phyloP scores from a whole-genome alignment of 164 flowering plant species.

The Kingdonia uniflora region DNA sequence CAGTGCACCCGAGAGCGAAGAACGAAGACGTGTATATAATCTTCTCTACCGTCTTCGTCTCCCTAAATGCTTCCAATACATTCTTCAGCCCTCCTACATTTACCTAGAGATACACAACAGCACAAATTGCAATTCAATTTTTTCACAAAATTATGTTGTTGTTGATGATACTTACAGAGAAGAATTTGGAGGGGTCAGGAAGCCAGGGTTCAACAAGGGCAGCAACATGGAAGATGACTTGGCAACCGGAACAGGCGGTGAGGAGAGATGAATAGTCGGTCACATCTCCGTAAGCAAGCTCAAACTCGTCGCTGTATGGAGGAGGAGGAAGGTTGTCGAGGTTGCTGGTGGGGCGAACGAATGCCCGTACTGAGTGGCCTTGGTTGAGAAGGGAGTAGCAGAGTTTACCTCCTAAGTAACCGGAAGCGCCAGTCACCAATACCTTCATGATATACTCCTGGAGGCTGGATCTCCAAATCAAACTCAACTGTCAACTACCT shows the following conservation, averaged over 20 bases:
- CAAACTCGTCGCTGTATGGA: conserved; percentile 15
- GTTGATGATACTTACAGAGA: conserved; percentile 35
- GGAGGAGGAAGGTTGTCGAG: conserved; percentile 43
- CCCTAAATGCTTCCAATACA: conserved; percentile 54
- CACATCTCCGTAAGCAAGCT: conserved; percentile 72
- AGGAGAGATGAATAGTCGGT: conserved; percentile 65
- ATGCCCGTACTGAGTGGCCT: conserved; percentile 67
- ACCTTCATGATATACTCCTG: conserved; percentile 25
- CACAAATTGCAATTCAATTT: too few relatives aligned
- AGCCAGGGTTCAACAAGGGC: conserved; percentile 95
- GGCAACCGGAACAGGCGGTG: conserved; percentile 57
- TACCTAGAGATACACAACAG: conserved; percentile 30
- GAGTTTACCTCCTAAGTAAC: conserved; percentile 72
- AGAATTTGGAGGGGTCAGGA: conserved; percentile 66
- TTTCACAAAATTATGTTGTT: background rate
- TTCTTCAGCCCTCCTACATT: conserved; percentile 81
- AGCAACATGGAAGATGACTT: conserved; percentile 72
- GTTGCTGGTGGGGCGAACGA: conserved; percentile 72
- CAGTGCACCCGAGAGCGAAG: conserved; percentile 86
- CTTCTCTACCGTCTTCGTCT: conserved; percentile 53
- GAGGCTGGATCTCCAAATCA: too few relatives aligned
- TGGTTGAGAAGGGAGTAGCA: conserved; percentile 44
- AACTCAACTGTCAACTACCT: too few relatives aligned
- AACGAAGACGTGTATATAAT: conserved; percentile 86
- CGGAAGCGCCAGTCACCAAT: conserved; percentile 88